These are phyloP conservation scores for Tulasnella sp. DNA, from an alignment of 768 basidiomycete species.

Conservation along the genomic window DNA sequence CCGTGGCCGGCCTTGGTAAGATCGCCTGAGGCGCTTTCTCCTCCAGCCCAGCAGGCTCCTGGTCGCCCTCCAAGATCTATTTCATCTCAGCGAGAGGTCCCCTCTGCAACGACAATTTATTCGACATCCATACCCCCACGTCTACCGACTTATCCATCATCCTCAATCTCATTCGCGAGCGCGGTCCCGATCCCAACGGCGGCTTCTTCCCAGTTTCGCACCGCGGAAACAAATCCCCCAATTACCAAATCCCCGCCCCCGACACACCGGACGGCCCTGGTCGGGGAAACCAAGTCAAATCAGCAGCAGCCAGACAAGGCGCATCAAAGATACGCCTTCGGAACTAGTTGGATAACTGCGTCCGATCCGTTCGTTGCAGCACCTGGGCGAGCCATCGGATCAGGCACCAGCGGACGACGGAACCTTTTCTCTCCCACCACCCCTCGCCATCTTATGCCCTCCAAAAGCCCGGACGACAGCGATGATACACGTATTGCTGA, in stretches of 20 bases:
- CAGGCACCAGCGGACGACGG: conserved; percentile 17
- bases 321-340: conserved; percentile 19
- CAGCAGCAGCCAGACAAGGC: conserved; percentile 6
- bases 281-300: neutral
- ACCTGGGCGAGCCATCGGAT: conserved; percentile 10
- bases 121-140: neutral
- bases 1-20: neutral
- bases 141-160: neutral
- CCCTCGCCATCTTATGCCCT: conserved; percentile 21
- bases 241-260: conserved; percentile 5
- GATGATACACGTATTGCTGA: conserved; percentile 23
- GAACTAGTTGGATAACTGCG: conserved; percentile 6
- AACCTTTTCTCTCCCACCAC: neutral
- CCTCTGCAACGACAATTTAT: neutral
- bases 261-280: neutral
- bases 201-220: conserved; percentile 16
- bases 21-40: conserved; percentile 10
- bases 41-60: neutral
- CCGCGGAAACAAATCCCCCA: conserved; percentile 13
- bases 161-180: neutral
- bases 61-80: neutral
- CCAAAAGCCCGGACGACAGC: conserved; percentile 1
- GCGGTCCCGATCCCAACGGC: conserved; percentile 15
- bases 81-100: neutral
- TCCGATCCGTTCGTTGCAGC: conserved; percentile 12